Base-by-base conservation (phyloP, 208 protist genomes). In the Crithidia brevicula region DNA sequence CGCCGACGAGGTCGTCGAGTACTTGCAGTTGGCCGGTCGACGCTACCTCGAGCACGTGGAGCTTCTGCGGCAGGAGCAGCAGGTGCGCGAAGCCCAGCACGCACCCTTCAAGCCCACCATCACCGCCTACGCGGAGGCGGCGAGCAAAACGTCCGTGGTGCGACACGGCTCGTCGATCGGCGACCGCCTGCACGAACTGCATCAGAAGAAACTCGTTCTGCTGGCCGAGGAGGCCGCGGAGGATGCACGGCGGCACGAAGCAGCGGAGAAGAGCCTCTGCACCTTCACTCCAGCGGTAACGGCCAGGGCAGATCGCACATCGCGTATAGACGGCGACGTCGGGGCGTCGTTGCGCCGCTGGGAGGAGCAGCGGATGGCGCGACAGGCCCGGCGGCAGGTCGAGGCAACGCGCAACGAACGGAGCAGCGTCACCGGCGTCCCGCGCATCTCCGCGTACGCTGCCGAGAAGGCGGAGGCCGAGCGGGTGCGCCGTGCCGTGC, bases 11-110 rank as follows among this genome's bases (percentile, higher is more conserved):
- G 80, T 95, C 23, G 82, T 93, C n/a, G 73, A 83, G 25, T 91
- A 89, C 59, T 73, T 95, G n/a, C 75, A 82, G 49, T 34, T 73
- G 45, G 72, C 76, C 13, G 89, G 86, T 5, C 43, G 84, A 56
- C 79, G 70, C 34, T 93, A 95, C 79, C 57, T 56, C 46, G 73
- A 88, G 58, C 89, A 91, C 50, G 53, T 76, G 22, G 86, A 85
- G 54, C 78, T 95, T 11, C 81, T 95, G 31, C 81, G 82, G 0
- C 74, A 80, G 33, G 72, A 81, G 49, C 67, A 81, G 40, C 40
- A 70, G n/a, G 57, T 85, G 33, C 51, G 66, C n/a, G 82, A 91
- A 50, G 65, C 62, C 27, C 63, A 74, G 54, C 58, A 54, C 30
- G 75, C 74, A n/a, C 60, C 86, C 6, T 90, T 91, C 73, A 59